Base-by-base conservation (phyloP, 768 basidiomycete genomes). In the Coprinopsis marcescibilis region DNA sequence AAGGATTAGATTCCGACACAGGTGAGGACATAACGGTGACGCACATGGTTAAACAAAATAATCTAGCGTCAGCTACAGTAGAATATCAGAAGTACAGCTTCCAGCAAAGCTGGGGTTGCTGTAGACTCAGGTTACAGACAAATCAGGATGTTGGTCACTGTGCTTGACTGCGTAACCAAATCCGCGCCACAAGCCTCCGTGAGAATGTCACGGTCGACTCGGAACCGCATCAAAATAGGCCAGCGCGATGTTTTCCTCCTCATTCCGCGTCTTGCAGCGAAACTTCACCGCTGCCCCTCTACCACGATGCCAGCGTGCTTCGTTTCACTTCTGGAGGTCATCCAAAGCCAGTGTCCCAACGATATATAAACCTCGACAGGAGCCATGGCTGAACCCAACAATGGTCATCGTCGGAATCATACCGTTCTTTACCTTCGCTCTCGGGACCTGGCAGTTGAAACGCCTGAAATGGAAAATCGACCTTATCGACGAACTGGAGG, bases 381-480 rank as follows among this genome's bases (percentile, higher is more conserved):
- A 80, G 46, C 71, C 80, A 46, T 79, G 79, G 72, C 59, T 85
- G 13, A 87, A 68, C 34, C 83, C 87, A 1, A 81, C 83, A 7
- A 77, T 89, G 71, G 52, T 88, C 15, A 64, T 91, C 24, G 69
- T 93, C 49, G 89, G 89, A 25, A 76, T 87, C 55, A 87, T 96
- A 46, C 96, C 96, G 1, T 68, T 97, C 50, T 83, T 96, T 60
- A 91, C 92, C 0, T 91, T 93, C 54, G 85, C 76, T 13, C 70
- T 99, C 51, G 95, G 96, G 14, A 78, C 81, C 15, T 98, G 95
- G 95, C 96, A 99, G 66, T 70, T 99, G 25, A 78, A 89, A 56
- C 80, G 96, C 39, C 76, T 98, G 24, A 79, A 89, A 62, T 99
- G 96, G 96, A 99, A 99, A 66, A 71, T 95, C 36, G 78, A 80